A percentile compares a stretch with the other conserved stretches of the same genome.
Evolutionary conservation across 78 protist genomes (phyloP).

Genomic region (Dictyostelium brefeldianum): DNA sequence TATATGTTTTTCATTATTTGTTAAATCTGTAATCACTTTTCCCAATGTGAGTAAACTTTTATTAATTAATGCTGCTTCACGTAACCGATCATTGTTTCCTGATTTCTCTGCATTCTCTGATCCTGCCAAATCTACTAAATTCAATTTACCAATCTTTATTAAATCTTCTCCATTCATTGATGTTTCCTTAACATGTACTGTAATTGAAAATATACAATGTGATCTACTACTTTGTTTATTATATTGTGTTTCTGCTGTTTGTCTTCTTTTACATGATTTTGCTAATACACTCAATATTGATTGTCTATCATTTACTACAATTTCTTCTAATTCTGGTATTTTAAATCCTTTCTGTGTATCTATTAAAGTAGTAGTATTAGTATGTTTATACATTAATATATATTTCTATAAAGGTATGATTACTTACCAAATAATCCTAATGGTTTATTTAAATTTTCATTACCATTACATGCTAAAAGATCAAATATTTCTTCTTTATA

Average conservation of each 20-base stretch:
- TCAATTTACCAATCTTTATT: slow-evolving; percentile 92
- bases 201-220: slow-evolving; percentile 95
- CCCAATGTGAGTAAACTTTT: slow-evolving; percentile 94
- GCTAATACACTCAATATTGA: slow-evolving; percentile 40
- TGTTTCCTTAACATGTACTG: slow-evolving; percentile 90
- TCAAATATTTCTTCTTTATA: slow-evolving; percentile 86
- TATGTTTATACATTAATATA: background rate
- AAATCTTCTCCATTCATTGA: slow-evolving; percentile 93
- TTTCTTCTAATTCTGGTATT: slow-evolving; percentile 75
- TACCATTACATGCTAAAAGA: slow-evolving; percentile 50
- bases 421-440: slow-evolving; percentile 61
- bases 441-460: slow-evolving; percentile 33
- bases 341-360: slow-evolving; percentile 30
- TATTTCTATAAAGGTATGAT: too few relatives aligned
- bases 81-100: slow-evolving; percentile 85
- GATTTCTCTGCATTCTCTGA: slow-evolving; percentile 93
- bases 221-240: slow-evolving; percentile 87
- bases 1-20: slow-evolving; percentile 16
- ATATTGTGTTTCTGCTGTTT: slow-evolving; percentile 75
- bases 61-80: slow-evolving; percentile 96
- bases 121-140: slow-evolving; percentile 98
- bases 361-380: background rate
- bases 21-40: slow-evolving; percentile 93
- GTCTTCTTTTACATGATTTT: slow-evolving; percentile 74
- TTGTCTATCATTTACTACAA: slow-evolving; percentile 68